Evolutionary conservation across 768 basidiomycete genomes (phyloP), one percentile per base, ranked within the genome.

Genomic region (Suillus tomentosus): DNA sequence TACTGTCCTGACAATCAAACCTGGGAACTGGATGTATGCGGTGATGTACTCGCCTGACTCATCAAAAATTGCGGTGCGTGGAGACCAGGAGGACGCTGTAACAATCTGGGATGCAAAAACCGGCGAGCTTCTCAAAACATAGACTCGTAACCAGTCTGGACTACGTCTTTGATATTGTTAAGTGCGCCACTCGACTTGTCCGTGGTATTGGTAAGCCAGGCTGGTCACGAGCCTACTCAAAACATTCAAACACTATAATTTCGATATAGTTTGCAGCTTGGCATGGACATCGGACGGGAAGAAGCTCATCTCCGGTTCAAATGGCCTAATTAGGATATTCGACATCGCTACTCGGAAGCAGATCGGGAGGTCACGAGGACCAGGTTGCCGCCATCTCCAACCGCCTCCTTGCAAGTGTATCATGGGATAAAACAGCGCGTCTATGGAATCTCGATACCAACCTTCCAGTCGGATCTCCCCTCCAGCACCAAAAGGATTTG

Each of bases 181-280:
- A n/a, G n/a, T n/a, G n/a, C n/a, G n/a, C n/a, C n/a, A n/a, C n/a
- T n/a, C n/a, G n/a, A n/a, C n/a, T n/a, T n/a, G n/a, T n/a, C n/a
- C n/a, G n/a, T n/a, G n/a, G n/a, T n/a, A n/a, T n/a, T n/a, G n/a
- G n/a, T n/a, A n/a, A n/a, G n/a, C n/a, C n/a, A n/a, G n/a, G n/a
- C n/a, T n/a, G n/a, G n/a, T n/a, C n/a, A n/a, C n/a, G n/a, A n/a
- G n/a, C n/a, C n/a, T n/a, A n/a, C n/a, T n/a, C n/a, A n/a, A n/a
- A n/a, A n/a, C n/a, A n/a, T n/a, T 47, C 10, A 10, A 47, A 5
- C 45, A n/a, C n/a, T 0, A n/a, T n/a, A 0, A 4, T 10, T 1
- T 5, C 1, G 4, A 8, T 19, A n/a, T n/a, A n/a, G n/a, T n/a
- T n/a, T n/a, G n/a, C n/a, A n/a, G n/a, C n/a, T 47, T 47, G 10